These are phyloP conservation scores for Sclerotinia spermophila DNA, from an alignment of 2,329 filamentous ascomycete species.

Conservation along the genomic window DNA sequence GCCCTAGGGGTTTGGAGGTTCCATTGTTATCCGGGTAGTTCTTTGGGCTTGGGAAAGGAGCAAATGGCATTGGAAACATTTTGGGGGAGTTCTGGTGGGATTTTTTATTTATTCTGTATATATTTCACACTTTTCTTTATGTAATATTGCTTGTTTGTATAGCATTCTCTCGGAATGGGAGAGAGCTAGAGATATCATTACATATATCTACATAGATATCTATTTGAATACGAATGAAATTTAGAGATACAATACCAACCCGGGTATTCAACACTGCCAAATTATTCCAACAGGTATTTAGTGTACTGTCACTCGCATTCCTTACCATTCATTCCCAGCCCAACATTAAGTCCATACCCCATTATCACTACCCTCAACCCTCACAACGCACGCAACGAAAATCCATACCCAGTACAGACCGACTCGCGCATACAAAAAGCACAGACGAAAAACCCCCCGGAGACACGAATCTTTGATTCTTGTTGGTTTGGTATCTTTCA, in stretches of 20 bases:
- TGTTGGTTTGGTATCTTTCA: neutral
- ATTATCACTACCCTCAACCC: neutral
- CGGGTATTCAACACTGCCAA: neutral
- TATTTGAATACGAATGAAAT: neutral
- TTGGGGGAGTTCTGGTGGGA: neutral
- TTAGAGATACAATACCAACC: neutral
- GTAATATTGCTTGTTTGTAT: neutral
- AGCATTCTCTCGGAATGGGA: too few relatives aligned
- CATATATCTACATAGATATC: neutral
- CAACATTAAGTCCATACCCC: neutral
- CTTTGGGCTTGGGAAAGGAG: neutral
- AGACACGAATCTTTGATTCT: neutral
- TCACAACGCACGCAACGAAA: neutral
- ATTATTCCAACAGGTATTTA: neutral
- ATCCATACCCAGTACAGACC: neutral
- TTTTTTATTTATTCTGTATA: neutral
- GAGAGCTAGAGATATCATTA: neutral
- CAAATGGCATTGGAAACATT: neutral
- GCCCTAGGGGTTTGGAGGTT: conserved; percentile 5
- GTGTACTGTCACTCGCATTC: neutral
- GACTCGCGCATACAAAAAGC: neutral
- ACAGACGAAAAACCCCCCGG: neutral
- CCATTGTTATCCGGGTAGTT: conserved; percentile 9
- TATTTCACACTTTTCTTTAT: neutral
- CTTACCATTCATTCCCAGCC: neutral